A percentile compares a stretch with the other conserved stretches of the same genome.
phyloP scores from a whole-genome alignment of 2,329 filamentous ascomycete genomes.

The Claviceps sp. region DNA sequence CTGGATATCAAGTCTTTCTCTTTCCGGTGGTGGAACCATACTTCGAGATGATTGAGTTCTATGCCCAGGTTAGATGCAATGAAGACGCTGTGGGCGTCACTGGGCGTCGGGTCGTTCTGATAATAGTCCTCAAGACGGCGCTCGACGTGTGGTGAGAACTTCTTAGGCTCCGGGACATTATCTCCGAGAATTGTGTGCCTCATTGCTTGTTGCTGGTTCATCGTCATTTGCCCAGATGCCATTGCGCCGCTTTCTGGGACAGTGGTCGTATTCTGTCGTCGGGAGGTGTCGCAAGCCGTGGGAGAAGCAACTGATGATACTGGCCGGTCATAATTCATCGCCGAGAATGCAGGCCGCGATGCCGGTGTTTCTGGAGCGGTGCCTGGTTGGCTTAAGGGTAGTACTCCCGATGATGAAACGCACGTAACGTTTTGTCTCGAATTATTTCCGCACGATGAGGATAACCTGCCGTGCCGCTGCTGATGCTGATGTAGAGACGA shows the following conservation, averaged over 20 bases:
- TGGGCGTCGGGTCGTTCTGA: slow-evolving; percentile 32
- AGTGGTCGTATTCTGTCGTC: slow-evolving; percentile 11
- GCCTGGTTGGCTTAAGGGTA: slow-evolving; percentile 10
- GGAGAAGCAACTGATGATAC: slow-evolving; percentile 12
- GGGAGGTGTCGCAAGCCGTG: slow-evolving; percentile 12
- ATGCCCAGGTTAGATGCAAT: slow-evolving; percentile 41
- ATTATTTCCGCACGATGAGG: background rate
- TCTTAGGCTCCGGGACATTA: slow-evolving; percentile 28
- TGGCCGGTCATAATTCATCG: slow-evolving; percentile 8
- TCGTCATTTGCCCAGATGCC: slow-evolving; percentile 27
- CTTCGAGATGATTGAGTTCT: slow-evolving; percentile 35
- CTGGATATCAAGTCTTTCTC: slow-evolving; percentile 32
- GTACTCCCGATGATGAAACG: background rate
- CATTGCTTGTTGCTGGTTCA: slow-evolving; percentile 31
- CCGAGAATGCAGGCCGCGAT: slow-evolving; percentile 11
- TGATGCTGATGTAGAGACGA: slow-evolving; percentile 5
- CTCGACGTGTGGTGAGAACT: slow-evolving; percentile 35
- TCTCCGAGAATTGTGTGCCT: slow-evolving; percentile 26
- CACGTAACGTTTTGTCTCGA: background rate
- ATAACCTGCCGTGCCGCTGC: background rate
- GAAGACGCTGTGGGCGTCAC: slow-evolving; percentile 36
- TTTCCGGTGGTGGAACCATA: slow-evolving; percentile 43
- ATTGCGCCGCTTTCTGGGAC: slow-evolving; percentile 10
- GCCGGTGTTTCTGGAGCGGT: slow-evolving; percentile 10
- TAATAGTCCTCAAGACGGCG: slow-evolving; percentile 41